Evolutionary conservation across 371 early-diverging fungal genomes (phyloP), one percentile per base, ranked within the genome.

Genomic region (Coemansia sp.): DNA sequence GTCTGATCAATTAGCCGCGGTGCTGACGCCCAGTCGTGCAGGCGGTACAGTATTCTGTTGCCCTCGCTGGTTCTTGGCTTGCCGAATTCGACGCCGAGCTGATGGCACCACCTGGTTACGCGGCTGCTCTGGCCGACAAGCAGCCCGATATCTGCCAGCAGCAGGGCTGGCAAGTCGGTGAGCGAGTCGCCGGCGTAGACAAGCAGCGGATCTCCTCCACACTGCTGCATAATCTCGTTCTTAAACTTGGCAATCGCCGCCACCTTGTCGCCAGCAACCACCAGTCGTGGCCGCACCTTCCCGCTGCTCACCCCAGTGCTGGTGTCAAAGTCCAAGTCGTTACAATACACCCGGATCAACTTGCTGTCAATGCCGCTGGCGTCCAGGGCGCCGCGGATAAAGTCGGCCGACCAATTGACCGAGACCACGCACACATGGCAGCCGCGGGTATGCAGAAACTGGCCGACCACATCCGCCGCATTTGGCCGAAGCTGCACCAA

Each of bases 101-200:
- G 31, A 5, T 36, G 10, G 54, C 72, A 72, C 77, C 77, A 77
- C 10, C 34, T 41, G 14, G 14, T 10, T 13, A 66, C 66, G 13
- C 16, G 10, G 34, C 11, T 30, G 62, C 36, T 57, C 5, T 67
- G 40, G n/a, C 77, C 77, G 14, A 72, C 45, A 9, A 72, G 34
- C 8, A 77, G 40, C 0, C 77, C 77, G 4, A 63, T 38, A 20
- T 68, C 65, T 11, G 77, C 77, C 20, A 20, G 55, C n/a, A 72
- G 53, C 32, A 77, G 63, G 0, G 63, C 60, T 10, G 66, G 68
- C n/a, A 77, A 54, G 55, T 77, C 77, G 11, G 68, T 77, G n/a
- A 68, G 60, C 41, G 73, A 72, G 38, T 77, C 73, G 1, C 77
- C 77, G 1, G 40, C 69, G 45, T 77, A 77, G 1, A 60, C 65